phyloP scores from a whole-genome alignment of 805 yeast species.

The Candida khao-thaluensis region DNA sequence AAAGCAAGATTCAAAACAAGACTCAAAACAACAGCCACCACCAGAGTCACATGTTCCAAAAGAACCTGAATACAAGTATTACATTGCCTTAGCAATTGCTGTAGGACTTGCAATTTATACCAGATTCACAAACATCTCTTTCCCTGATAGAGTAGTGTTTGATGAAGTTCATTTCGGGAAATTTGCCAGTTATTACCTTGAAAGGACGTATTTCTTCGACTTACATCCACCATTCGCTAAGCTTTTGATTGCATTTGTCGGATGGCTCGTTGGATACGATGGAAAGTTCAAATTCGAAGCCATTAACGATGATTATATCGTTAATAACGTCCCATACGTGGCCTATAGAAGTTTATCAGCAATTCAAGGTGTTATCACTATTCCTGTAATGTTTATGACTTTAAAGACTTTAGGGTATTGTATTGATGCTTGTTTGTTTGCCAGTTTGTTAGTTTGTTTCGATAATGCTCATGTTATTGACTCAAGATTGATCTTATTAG shows the following conservation, averaged over 20 bases:
- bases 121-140: conserved; percentile 60
- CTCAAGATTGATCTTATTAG: conserved; percentile 86
- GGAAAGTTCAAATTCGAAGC: conserved; percentile 91
- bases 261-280: conserved; percentile 83
- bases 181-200: conserved; percentile 80
- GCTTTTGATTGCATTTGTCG: conserved; percentile 84
- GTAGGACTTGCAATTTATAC: conserved; percentile 47
- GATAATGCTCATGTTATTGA: conserved; percentile 91
- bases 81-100: conserved; percentile 34
- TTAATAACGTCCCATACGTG: conserved; percentile 80
- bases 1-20: too few species aligned
- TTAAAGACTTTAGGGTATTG: conserved; percentile 83
- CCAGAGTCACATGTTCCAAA: conserved; percentile 10
- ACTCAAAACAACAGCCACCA: not conserved
- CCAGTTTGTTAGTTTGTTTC: conserved; percentile 71
- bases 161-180: conserved; percentile 89
- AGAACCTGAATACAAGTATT: conserved; percentile 32
- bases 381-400: conserved; percentile 81
- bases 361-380: conserved; percentile 74
- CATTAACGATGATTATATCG: conserved; percentile 79
- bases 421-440: conserved; percentile 74
- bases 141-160: conserved; percentile 75
- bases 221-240: conserved; percentile 98
- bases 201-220: conserved; percentile 91
- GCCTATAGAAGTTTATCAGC: conserved; percentile 82